Evolutionary conservation across 2,329 filamentous ascomycete species (phyloP).

Genomic region (Alternaria arbusti): DNA sequence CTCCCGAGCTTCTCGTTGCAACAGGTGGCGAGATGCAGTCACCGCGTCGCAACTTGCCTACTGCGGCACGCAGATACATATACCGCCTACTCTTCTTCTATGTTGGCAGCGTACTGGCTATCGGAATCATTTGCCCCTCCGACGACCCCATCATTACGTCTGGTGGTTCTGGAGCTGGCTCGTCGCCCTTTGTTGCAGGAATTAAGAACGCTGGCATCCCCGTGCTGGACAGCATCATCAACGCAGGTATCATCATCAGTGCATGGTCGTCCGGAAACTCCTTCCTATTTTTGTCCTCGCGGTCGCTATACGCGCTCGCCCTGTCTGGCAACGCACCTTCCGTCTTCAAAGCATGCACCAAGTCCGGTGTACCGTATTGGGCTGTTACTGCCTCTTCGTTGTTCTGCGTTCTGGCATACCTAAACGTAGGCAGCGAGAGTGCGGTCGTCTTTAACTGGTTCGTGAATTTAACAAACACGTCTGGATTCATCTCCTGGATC

Average conservation of each 20-base stretch:
- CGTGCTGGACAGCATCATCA: conserved; percentile 70
- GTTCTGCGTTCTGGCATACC: conserved; percentile 57
- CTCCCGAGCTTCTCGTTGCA: conserved; percentile 50
- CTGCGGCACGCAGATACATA: conserved; percentile 65
- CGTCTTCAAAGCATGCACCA: conserved; percentile 66
- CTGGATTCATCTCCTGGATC: conserved; percentile 61
- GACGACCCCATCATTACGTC: conserved; percentile 58
- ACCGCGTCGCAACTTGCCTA: conserved; percentile 65
- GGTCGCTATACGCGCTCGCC: conserved; percentile 62
- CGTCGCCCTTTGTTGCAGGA: conserved; percentile 58
- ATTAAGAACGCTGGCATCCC: conserved; percentile 59
- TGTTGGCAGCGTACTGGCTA: conserved; percentile 63
- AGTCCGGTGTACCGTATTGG: conserved; percentile 63
- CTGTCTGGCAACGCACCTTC: conserved; percentile 70
- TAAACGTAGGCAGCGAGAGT: conserved; percentile 53
- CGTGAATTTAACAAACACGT: conserved; percentile 69
- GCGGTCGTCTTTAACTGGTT: conserved; percentile 70
- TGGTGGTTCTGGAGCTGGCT: conserved; percentile 61
- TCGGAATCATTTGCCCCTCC: conserved; percentile 65
- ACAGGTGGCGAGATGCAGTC: conserved; percentile 65
- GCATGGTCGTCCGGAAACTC: conserved; percentile 65
- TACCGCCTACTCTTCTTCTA: conserved; percentile 70
- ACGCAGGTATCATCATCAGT: conserved; percentile 70
- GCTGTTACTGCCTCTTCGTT: conserved; percentile 54
- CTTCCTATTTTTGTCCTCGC: conserved; percentile 60